Evolutionary conservation across 345 rosid genomes (phyloP), one percentile per base, ranked within the genome.

Genomic region (Gossypium thurberi): DNA sequence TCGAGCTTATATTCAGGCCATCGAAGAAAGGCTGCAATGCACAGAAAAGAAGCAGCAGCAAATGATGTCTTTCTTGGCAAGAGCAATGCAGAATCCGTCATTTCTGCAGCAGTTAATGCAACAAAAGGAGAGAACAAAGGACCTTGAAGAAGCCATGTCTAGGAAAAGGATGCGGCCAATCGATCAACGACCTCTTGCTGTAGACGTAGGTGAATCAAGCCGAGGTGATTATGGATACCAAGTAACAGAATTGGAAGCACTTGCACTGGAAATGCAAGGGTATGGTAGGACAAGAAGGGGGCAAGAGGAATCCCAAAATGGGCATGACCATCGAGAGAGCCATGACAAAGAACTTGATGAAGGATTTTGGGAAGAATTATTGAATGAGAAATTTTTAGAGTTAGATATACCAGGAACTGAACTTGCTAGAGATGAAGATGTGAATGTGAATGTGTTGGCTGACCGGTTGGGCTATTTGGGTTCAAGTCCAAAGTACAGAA

Each of bases 181-280:
- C 40, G 80, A 78, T 60, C 84, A 56, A 61, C 75, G 68, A 11
- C 53, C 55, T 63, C 14, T 46, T 10, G 44, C 63, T 2, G 48
- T 46, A 17, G 78, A 8, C 25, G 51, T 37, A 3, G 82, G 58
- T 14, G 77, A 76, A 71, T 71, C 81, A 52, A 78, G 76, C 57
- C 47, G 40, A 20, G 28, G 47, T 21, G 83, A 78, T 28, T 59
- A 42, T 18, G 79, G 76, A 26, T 76, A 70, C 64, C 86, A 72
- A 71, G 84, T 87, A 42, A 85, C 97, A 9, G 97, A 94, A 82
- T 84, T 94, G 47, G 97, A 94, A 78, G 95, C 81, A 17, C 87
- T 94, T 46, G 95, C 97, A 25, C 43, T 92, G 77, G 98, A 94
- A 81, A 90, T 94, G 91, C 94, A 89, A 81, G 96, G 94, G 13